These are phyloP conservation scores for Penicillium lividum DNA, from an alignment of 495 filamentous ascomycete genomes.

Conservation along the genomic window DNA sequence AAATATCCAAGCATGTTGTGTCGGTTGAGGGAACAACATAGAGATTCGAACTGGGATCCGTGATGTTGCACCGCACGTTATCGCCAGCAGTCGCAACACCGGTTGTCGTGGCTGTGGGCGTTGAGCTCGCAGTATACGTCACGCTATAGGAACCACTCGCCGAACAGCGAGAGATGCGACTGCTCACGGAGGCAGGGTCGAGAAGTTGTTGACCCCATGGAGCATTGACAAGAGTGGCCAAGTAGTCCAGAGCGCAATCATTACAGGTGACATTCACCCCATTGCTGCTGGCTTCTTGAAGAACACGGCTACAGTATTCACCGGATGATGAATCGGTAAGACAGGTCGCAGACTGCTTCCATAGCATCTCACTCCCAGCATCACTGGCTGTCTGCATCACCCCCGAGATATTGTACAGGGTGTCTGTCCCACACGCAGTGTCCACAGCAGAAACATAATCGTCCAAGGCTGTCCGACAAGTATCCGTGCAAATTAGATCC, in stretches of 20 bases:
- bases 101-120: not conserved
- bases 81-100: not conserved
- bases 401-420: too few species aligned
- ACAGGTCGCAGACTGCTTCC: too few species aligned
- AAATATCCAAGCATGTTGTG: constrained; percentile 11
- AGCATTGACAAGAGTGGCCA: constrained; percentile 6
- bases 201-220: constrained; percentile 10
- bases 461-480: too few species aligned
- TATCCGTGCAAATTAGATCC: too few species aligned
- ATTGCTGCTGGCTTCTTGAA: not conserved
- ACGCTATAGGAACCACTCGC: constrained; percentile 6
- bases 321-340: not conserved
- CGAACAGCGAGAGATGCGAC: constrained; percentile 8
- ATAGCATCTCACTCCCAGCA: too few species aligned
- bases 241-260: constrained; percentile 8
- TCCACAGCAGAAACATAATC: too few species aligned
- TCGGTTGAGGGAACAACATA: constrained; percentile 2
- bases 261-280: not conserved
- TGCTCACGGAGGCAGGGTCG: constrained; percentile 1
- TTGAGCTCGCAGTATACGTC: constrained; percentile 4
- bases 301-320: not conserved
- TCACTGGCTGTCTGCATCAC: too few species aligned
- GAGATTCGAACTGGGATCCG: constrained; percentile 3
- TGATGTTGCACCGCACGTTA: constrained; percentile 8
- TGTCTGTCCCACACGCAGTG: too few species aligned